Conservation (phyloP, 1,139 yeast species). For the Hyphopichia fennica region DNA sequence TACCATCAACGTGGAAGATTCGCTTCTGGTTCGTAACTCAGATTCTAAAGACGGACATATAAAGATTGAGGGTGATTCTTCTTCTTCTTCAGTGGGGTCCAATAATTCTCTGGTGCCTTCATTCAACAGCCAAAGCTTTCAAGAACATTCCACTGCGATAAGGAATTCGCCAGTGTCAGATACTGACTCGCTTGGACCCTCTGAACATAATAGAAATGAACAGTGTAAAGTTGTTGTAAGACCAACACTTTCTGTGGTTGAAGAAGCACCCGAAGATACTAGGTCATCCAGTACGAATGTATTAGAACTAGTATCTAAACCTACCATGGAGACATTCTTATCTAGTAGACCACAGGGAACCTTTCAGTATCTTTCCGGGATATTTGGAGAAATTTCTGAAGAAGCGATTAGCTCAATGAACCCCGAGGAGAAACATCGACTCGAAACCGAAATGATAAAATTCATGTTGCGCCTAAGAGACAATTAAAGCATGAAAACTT, state of each 20-base stretch:
- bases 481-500: neutral
- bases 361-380: neutral
- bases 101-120: neutral
- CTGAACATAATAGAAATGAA: neutral
- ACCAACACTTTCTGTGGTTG: neutral
- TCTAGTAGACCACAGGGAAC: neutral
- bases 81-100: neutral
- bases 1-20: neutral
- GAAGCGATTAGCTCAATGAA: constrained; percentile 19
- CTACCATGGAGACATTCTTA: neutral
- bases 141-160: neutral
- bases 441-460: constrained; percentile 33
- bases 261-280: neutral
- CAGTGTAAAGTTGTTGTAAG: neutral
- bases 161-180: too few relatives aligned
- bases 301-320: too few relatives aligned
- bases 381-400: constrained; percentile 9
- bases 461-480: constrained; percentile 33
- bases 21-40: neutral
- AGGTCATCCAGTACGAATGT: neutral
- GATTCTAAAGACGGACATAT: neutral
- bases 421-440: constrained; percentile 17
- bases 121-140: neutral
- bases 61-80: neutral
- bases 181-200: too few relatives aligned